A percentile compares a stretch with the other conserved stretches of the same genome.
Evolutionary conservation across 2,329 filamentous ascomycete species (phyloP).

Genomic region (Alternaria brassicae): DNA sequence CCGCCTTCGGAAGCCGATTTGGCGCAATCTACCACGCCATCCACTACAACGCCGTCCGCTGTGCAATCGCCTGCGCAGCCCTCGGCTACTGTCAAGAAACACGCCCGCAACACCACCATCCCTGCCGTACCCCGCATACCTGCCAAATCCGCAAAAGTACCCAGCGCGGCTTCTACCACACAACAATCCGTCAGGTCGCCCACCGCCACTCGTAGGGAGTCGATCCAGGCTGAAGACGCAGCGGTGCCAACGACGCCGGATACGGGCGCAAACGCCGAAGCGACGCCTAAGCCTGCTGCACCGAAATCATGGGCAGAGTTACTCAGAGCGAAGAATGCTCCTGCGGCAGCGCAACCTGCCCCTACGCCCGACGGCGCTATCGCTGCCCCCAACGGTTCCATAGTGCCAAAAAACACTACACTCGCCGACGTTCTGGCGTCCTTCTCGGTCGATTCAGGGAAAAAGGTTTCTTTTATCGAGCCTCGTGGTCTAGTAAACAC

Average conservation of each 20-base stretch:
- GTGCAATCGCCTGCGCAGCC: constrained; percentile 47
- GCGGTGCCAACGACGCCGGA: constrained; percentile 19
- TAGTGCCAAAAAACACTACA: constrained; percentile 63
- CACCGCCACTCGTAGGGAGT: constrained; percentile 20
- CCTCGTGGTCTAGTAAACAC: constrained; percentile 94
- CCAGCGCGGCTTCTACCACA: constrained; percentile 45
- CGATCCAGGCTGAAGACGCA: constrained; percentile 15
- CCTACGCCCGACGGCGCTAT: constrained; percentile 37
- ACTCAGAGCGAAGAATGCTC: constrained; percentile 61
- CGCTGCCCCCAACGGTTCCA: constrained; percentile 49
- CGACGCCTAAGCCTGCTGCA: constrained; percentile 56
- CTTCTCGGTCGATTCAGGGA: constrained; percentile 70
- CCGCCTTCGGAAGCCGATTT: constrained; percentile 64
- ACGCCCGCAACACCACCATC: constrained; percentile 54
- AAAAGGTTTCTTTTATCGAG: constrained; percentile 82
- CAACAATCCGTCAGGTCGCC: constrained; percentile 46
- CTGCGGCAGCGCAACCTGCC: constrained; percentile 33
- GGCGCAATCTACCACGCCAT: constrained; percentile 64
- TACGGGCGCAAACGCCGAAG: constrained; percentile 32
- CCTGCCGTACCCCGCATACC: constrained; percentile 62
- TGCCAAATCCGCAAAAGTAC: constrained; percentile 52
- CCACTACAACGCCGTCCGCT: constrained; percentile 58
- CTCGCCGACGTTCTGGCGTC: constrained; percentile 78
- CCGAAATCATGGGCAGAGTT: constrained; percentile 73
- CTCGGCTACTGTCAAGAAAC: constrained; percentile 41